phyloP scores from a whole-genome alignment of 768 basidiomycete species.

The Naganishia onofrii region DNA sequence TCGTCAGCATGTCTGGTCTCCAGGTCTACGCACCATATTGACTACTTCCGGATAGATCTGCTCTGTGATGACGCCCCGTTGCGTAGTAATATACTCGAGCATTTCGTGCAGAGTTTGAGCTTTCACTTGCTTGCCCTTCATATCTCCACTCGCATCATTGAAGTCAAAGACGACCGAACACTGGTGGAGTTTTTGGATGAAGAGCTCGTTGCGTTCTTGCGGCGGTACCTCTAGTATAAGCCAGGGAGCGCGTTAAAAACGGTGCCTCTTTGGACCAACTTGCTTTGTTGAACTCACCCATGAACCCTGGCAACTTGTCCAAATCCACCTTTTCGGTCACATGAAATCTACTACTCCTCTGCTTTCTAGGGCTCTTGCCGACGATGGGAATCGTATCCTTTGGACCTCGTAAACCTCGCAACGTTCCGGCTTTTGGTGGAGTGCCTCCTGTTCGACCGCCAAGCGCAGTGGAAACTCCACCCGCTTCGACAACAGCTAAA shows the following conservation, averaged over 20 bases:
- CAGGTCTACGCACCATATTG: slow-evolving; percentile 72
- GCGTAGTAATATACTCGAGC: slow-evolving; percentile 97
- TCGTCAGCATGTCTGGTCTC: neutral
- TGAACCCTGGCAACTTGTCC: slow-evolving; percentile 85
- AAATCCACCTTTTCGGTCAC: slow-evolving; percentile 95
- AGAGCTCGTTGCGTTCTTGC: slow-evolving; percentile 81
- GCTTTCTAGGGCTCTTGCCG: slow-evolving; percentile 88
- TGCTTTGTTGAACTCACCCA: slow-evolving; percentile 40
- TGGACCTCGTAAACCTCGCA: slow-evolving; percentile 56
- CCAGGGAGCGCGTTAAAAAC: slow-evolving; percentile 58
- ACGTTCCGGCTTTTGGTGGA: slow-evolving; percentile 52
- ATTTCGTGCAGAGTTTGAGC: slow-evolving; percentile 96
- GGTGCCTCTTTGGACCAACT: neutral
- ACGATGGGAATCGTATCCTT: slow-evolving; percentile 95
- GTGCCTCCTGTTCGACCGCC: slow-evolving; percentile 36
- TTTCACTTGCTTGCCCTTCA: slow-evolving; percentile 98
- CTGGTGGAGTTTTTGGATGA: slow-evolving; percentile 91
- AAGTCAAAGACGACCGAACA: slow-evolving; percentile 98
- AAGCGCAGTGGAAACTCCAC: slow-evolving; percentile 26
- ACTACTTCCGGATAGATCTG: slow-evolving; percentile 98
- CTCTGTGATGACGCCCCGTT: slow-evolving; percentile 93
- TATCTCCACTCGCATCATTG: slow-evolving; percentile 91
- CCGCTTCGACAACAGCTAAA: slow-evolving; percentile 7
- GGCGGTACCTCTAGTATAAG: slow-evolving; percentile 72
- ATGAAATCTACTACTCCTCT: slow-evolving; percentile 93